Evolutionary conservation across 768 basidiomycete genomes (phyloP), one percentile per base, ranked within the genome.

Genomic region (Leccinum uliginosum): DNA sequence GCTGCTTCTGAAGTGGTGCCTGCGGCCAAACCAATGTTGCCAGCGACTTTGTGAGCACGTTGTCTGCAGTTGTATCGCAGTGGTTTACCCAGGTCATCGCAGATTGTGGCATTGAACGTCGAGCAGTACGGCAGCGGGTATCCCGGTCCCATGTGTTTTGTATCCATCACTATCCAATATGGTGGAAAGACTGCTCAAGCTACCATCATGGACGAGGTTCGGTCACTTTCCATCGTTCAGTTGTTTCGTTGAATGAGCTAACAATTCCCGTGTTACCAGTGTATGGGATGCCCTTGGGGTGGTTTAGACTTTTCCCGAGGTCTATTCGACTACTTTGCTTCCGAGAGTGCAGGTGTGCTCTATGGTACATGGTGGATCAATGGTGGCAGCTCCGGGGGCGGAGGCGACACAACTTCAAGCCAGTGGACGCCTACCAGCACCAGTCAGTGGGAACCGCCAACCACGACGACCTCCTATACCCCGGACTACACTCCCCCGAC

Each of bases 271-370:
- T 48, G 52, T 32, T 17, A 53, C 21, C 59, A 87, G 82, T 90
- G 89, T 67, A 82, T 83, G 46, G 80, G 78, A 19, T 92, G 90
- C 67, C 82, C 82, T 24, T 78, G 67, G 32, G 79, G 77, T 26
- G 89, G 82, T 43, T 79, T 91, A 26, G 91, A 93, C 73, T 74
- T 91, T 54, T 84, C 84, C 26, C 64, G 71, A 14, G 83, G 84
- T 52, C 77, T 92, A 48, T 92, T 93, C 72, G 56, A 71, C 27
- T 80, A 74, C 76, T 89, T 92, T 64, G 82, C 79, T 4, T 9
- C 63, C 19, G 62, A 75, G 47, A 64, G 64, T 38, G 67, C 43
- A 2, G 90, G 89, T 44, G 80, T 86, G 6, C 63, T 91, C 51
- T 79, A 78, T 59, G 86, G 84, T 50, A 62, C 67, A 7, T 92